Evolutionary conservation across 352 stramenopile genomes (phyloP).

Genomic region (Globisporangium emineosum): DNA sequence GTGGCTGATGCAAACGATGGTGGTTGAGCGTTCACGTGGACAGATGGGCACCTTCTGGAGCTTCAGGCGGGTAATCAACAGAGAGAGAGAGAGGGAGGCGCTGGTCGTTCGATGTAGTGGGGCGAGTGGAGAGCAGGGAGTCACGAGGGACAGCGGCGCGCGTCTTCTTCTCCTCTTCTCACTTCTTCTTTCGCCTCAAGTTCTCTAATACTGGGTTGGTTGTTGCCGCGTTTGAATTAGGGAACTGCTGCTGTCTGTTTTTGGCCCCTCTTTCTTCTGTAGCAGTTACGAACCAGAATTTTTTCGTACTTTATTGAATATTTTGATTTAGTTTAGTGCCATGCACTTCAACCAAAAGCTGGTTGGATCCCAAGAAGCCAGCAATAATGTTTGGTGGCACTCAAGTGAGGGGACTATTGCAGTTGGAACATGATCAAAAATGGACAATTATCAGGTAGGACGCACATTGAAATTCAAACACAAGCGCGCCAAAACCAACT

Average conservation of each 20-base stretch:
- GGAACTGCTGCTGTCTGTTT: not conserved
- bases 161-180: not conserved
- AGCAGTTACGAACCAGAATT: not conserved
- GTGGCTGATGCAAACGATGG: not conserved
- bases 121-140: not conserved
- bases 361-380: not conserved
- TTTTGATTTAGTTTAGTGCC: not conserved
- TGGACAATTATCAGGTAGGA: not conserved
- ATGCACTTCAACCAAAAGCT: not conserved
- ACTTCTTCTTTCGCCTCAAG: slow-evolving; percentile 2
- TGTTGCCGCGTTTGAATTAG: not conserved
- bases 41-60: not conserved
- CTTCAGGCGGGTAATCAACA: not conserved
- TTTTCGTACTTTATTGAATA: slow-evolving; percentile 10
- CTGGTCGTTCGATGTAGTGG: not conserved
- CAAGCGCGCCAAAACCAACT: slow-evolving; percentile 12
- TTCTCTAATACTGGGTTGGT: slow-evolving; percentile 2
- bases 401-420: not conserved
- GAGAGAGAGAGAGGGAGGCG: not conserved
- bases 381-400: not conserved
- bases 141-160: not conserved
- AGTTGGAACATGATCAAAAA: not conserved
- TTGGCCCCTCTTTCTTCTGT: not conserved
- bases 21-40: not conserved
- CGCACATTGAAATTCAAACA: slow-evolving; percentile 1